These are phyloP conservation scores for Mimosa bimucronata DNA, from an alignment of 306 rosid genomes.

Conservation along the genomic window DNA sequence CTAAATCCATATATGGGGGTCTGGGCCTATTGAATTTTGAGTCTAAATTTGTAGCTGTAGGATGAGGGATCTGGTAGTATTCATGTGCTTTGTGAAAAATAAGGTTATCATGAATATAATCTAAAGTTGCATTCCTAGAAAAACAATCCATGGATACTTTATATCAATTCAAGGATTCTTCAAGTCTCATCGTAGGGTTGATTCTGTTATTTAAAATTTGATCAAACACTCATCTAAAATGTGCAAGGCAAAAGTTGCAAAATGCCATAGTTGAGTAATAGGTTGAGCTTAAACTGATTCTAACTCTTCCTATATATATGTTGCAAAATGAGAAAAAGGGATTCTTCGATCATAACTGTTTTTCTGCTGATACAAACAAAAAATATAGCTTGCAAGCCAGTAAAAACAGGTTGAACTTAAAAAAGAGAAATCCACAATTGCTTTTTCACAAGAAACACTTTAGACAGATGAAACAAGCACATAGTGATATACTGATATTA, in stretches of 20 bases:
- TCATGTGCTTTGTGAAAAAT: background rate
- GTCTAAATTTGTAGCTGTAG: background rate
- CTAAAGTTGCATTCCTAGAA: background rate
- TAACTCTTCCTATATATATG: background rate
- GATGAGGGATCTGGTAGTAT: background rate
- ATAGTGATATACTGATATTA: conserved; percentile 13
- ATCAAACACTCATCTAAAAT: background rate
- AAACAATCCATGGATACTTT: background rate
- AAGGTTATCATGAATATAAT: background rate
- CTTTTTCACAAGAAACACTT: background rate
- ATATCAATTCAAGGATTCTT: background rate
- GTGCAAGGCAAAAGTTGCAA: background rate
- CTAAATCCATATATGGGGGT: background rate
- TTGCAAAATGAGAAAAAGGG: background rate
- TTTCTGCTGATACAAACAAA: conserved; percentile 3
- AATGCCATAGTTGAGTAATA: background rate
- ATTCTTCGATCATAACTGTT: background rate
- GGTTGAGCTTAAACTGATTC: background rate
- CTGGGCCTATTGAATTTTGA: background rate
- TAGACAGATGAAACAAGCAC: background rate
- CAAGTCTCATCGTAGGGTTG: background rate
- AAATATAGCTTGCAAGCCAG: conserved; percentile 7
- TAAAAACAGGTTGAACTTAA: background rate
- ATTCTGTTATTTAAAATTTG: no score
- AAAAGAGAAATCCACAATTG: background rate